These are phyloP conservation scores for Xanthoconium stramineum DNA, from an alignment of 768 basidiomycete species.

Conservation along the genomic window DNA sequence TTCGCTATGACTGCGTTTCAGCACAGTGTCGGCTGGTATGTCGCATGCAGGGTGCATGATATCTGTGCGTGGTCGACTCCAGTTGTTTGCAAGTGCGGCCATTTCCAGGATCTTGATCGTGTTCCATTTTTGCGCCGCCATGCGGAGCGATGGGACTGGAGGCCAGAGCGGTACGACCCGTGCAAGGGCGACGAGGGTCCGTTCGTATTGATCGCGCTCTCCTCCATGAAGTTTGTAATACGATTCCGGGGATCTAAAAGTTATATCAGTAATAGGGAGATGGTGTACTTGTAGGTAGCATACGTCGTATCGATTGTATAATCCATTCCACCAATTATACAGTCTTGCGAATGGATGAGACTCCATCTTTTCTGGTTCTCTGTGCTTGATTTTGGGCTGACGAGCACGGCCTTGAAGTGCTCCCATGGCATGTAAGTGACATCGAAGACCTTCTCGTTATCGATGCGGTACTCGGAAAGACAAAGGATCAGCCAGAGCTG, in stretches of 20 bases:
- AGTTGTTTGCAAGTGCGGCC: not conserved
- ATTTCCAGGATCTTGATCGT: not conserved
- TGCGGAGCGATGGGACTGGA: not conserved
- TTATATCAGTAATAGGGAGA: not conserved
- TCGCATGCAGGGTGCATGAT: not conserved
- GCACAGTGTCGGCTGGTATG: not conserved
- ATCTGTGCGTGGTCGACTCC: not conserved
- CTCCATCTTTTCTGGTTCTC: not conserved
- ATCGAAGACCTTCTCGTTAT: not conserved
- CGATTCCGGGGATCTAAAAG: not conserved
- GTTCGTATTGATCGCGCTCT: not conserved
- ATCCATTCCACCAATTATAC: not conserved
- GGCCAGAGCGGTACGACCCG: not conserved
- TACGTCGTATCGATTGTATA: not conserved
- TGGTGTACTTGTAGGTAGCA: too few species aligned
- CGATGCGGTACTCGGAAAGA: not conserved
- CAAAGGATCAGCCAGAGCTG: not conserved
- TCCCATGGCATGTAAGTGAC: not conserved
- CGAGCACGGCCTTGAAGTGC: not conserved
- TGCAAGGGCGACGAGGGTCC: not conserved
- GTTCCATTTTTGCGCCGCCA: not conserved
- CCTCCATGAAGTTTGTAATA: not conserved
- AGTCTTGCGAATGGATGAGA: not conserved
- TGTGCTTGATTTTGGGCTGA: not conserved
- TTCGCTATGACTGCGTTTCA: not conserved